These are phyloP conservation scores for Hippophae gyantsensis DNA, from an alignment of 306 rosid species.

Conservation along the genomic window DNA sequence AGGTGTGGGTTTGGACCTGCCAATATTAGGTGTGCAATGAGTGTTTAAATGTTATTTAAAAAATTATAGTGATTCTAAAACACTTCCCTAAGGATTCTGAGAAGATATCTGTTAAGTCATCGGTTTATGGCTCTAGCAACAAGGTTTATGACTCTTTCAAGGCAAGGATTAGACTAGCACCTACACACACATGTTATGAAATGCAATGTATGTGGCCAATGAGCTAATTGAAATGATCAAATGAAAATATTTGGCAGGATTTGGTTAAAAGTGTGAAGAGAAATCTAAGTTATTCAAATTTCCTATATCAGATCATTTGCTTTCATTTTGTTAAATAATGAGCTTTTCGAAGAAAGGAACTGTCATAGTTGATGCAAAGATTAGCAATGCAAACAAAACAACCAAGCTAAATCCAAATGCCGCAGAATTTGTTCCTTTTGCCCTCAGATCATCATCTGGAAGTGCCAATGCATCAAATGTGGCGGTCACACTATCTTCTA, in stretches of 20 bases:
- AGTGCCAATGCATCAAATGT: constrained; percentile 47
- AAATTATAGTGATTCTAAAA: constrained; percentile 5
- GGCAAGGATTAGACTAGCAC: background rate
- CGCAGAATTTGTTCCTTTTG: constrained; percentile 80
- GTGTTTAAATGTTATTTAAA: background rate
- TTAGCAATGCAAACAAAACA: constrained; percentile 45
- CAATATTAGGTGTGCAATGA: too few relatives aligned
- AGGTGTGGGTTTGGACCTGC: too few relatives aligned
- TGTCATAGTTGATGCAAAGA: constrained; percentile 34
- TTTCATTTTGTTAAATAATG: constrained; percentile 52
- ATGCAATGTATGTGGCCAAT: constrained; percentile 1
- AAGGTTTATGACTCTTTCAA: constrained; percentile 1
- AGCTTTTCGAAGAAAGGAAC: constrained; percentile 64
- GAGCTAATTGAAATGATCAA: constrained; percentile 5
- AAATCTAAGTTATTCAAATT: constrained; percentile 9
- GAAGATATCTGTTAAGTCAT: background rate
- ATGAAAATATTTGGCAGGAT: constrained; percentile 51
- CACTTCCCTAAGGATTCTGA: too few relatives aligned
- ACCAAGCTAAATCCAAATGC: constrained; percentile 83
- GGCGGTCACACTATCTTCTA: constrained; percentile 32
- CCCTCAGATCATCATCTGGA: constrained; percentile 72
- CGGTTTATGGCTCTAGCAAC: constrained; percentile 1
- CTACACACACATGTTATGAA: background rate
- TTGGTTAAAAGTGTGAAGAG: constrained; percentile 57
- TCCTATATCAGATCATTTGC: constrained; percentile 5